These are phyloP conservation scores for Cerioporus squamosus DNA, from an alignment of 1,284 basidiomycete genomes.

Conservation along the genomic window DNA sequence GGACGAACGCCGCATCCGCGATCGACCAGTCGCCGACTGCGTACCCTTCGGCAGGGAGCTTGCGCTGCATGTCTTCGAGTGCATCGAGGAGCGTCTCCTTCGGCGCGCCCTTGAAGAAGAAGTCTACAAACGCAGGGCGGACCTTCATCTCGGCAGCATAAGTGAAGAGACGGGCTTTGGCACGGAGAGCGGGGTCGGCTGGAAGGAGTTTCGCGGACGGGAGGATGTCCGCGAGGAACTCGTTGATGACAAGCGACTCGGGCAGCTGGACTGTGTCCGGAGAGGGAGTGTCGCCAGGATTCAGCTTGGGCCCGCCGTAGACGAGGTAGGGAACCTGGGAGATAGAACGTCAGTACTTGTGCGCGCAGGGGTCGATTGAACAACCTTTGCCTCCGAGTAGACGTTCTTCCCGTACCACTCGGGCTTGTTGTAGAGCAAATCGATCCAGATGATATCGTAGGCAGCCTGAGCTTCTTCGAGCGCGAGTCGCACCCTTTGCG, in stretches of 20 bases:
- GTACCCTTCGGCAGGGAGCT: conserved; percentile 28
- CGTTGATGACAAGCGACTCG: conserved; percentile 60
- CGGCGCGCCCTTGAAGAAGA: conserved; percentile 41
- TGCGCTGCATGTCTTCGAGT: conserved; percentile 32
- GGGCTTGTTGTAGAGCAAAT: conserved; percentile 33
- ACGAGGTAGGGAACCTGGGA: conserved; percentile 52
- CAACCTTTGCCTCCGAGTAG: conserved; percentile 46
- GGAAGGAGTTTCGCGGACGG: conserved; percentile 52
- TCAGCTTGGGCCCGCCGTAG: conserved; percentile 57
- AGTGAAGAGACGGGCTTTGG: conserved; percentile 63
- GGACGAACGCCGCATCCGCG: conserved; percentile 55
- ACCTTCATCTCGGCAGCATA: conserved; percentile 49
- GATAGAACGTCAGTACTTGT: not conserved
- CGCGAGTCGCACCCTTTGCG: no score
- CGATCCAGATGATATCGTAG: conserved; percentile 35
- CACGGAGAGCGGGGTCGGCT: conserved; percentile 54
- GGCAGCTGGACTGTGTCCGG: conserved; percentile 51
- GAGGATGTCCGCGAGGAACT: conserved; percentile 62
- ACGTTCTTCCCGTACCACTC: conserved; percentile 32
- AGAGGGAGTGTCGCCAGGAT: conserved; percentile 53
- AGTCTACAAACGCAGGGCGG: conserved; percentile 27
- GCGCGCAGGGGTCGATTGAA: not conserved
- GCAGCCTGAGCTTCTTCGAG: conserved; percentile 33
- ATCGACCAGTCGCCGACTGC: conserved; percentile 46
- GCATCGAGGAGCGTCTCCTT: conserved; percentile 42